Evolutionary conservation across 1,139 yeast genomes (phyloP).

Genomic region (Pichia norvegensis): DNA sequence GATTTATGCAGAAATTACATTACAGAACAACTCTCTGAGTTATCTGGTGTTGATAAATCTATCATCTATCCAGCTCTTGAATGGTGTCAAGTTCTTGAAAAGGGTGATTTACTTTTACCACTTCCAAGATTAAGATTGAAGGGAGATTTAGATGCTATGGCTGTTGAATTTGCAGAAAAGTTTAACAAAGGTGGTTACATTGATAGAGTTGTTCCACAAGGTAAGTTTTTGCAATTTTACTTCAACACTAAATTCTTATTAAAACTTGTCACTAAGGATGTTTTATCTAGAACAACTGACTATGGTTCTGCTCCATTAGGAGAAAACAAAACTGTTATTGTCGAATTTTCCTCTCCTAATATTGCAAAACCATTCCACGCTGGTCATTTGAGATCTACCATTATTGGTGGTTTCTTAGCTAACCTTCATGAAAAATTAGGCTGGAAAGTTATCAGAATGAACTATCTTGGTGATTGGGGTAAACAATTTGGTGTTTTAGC

Average conservation of each 20-base stretch:
- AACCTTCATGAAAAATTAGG: slow-evolving; percentile 87
- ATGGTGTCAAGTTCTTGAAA: slow-evolving; percentile 76
- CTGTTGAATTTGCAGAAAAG: slow-evolving; percentile 69
- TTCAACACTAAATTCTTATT: slow-evolving; percentile 61
- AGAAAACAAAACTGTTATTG: slow-evolving; percentile 58
- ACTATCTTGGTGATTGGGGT: slow-evolving; percentile 99
- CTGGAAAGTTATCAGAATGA: slow-evolving; percentile 83
- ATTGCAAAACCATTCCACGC: slow-evolving; percentile 99
- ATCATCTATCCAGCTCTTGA: slow-evolving; percentile 82
- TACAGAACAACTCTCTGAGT: slow-evolving; percentile 62
- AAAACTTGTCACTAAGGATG: slow-evolving; percentile 63
- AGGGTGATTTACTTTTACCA: slow-evolving; percentile 91
- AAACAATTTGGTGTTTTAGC: slow-evolving; percentile 96
- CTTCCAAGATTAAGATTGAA: slow-evolving; percentile 88
- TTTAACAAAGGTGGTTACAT: slow-evolving; percentile 64
- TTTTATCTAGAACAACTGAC: slow-evolving; percentile 48
- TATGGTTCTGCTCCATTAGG: slow-evolving; percentile 80
- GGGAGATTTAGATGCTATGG: slow-evolving; percentile 64
- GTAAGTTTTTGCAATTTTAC: slow-evolving; percentile 87
- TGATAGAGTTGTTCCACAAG: slow-evolving; percentile 69
- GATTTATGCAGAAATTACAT: slow-evolving; percentile 88
- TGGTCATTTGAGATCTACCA: slow-evolving; percentile 95
- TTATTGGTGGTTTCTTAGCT: slow-evolving; percentile 93
- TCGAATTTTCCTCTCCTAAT: slow-evolving; percentile 96
- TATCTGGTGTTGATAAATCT: slow-evolving; percentile 63